These are phyloP conservation scores for Graphilbum sp. DNA, from an alignment of 2,329 filamentous ascomycete genomes.

Conservation along the genomic window DNA sequence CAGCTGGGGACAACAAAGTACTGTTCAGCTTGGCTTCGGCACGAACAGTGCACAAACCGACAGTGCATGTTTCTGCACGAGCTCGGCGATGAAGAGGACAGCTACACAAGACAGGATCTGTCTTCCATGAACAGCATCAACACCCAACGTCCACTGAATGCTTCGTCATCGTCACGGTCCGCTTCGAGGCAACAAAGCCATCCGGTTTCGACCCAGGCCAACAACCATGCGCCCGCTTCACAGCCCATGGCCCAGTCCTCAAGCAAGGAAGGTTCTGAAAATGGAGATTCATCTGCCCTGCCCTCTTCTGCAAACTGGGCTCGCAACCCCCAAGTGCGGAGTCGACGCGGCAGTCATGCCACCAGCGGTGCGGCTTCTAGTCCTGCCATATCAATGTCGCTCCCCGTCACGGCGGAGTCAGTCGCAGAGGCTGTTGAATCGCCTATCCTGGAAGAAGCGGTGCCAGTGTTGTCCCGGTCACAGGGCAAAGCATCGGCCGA, in stretches of 20 bases:
- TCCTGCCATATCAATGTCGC: conserved; percentile 50
- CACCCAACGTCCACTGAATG: conserved; percentile 51
- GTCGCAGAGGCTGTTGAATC: conserved; percentile 26
- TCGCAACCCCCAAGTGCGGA: conserved; percentile 47
- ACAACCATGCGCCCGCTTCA: conserved; percentile 14
- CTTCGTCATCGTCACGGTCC: conserved; percentile 36
- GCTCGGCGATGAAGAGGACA: conserved; percentile 94
- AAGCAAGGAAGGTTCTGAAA: conserved; percentile 62
- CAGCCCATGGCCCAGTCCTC: conserved; percentile 58
- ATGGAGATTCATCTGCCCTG: conserved; percentile 73
- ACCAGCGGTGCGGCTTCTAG: conserved; percentile 71
- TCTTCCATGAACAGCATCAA: conserved; percentile 88
- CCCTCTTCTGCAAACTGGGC: conserved; percentile 94
- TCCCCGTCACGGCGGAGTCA: conserved; percentile 36
- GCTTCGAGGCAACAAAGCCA: conserved; percentile 35
- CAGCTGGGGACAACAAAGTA: conserved; percentile 89
- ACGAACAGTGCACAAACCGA: conserved; percentile 86
- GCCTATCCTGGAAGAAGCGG: conserved; percentile 15
- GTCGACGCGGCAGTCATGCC: conserved; percentile 59
- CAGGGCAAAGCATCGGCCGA: conserved; percentile 5
- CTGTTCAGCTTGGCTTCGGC: conserved; percentile 89
- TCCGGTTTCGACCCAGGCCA: conserved; percentile 17
- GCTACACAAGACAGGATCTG: conserved; percentile 84
- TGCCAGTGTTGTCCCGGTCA: conserved; percentile 9
- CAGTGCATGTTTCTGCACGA: conserved; percentile 98